Evolutionary conservation across 164 flowering plant genomes (phyloP).

Genomic region (Vitis labrusca): DNA sequence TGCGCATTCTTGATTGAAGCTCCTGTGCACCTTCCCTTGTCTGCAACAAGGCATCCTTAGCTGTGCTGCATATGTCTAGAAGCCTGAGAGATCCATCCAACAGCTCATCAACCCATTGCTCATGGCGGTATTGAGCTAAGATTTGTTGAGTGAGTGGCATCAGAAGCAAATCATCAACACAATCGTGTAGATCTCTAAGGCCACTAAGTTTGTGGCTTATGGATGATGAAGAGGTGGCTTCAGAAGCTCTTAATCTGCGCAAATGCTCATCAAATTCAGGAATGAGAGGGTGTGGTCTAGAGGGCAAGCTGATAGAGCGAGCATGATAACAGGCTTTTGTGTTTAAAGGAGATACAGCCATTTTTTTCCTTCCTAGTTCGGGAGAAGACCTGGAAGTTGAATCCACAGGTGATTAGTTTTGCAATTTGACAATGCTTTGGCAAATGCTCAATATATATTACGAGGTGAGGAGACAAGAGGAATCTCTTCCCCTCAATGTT

Average conservation of each 20-base stretch:
- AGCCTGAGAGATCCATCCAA: constrained; percentile 37
- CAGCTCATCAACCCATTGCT: constrained; percentile 13
- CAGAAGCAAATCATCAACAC: constrained; percentile 17
- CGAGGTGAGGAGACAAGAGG: constrained; percentile 5
- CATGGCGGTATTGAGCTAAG: constrained; percentile 5
- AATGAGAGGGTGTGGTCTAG: constrained; percentile 21
- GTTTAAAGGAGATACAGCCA: constrained; percentile 9
- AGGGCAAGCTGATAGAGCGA: constrained; percentile 29
- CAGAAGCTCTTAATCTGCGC: constrained; percentile 20
- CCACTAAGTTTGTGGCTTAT: constrained; percentile 15
- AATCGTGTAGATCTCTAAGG: constrained; percentile 24
- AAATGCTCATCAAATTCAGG: constrained; percentile 14
- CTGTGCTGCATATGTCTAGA: constrained; percentile 27
- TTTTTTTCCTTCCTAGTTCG: background rate
- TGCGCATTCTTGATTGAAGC: constrained; percentile 30
- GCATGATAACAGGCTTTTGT: constrained; percentile 11
- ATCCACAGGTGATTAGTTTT: too few relatives aligned
- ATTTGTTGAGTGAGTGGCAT: constrained; percentile 16
- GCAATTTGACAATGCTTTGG: too few relatives aligned
- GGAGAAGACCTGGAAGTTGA: too few relatives aligned
- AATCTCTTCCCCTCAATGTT: constrained; percentile 6
- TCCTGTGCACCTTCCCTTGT: constrained; percentile 24
- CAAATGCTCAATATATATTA: too few relatives aligned
- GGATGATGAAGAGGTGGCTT: constrained; percentile 15
- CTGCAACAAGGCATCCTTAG: constrained; percentile 29